A percentile compares a stretch with the other conserved stretches of the same genome.
Evolutionary conservation across 1,284 basidiomycete genomes (phyloP).

Genomic region (Amylostereum chailletii): DNA sequence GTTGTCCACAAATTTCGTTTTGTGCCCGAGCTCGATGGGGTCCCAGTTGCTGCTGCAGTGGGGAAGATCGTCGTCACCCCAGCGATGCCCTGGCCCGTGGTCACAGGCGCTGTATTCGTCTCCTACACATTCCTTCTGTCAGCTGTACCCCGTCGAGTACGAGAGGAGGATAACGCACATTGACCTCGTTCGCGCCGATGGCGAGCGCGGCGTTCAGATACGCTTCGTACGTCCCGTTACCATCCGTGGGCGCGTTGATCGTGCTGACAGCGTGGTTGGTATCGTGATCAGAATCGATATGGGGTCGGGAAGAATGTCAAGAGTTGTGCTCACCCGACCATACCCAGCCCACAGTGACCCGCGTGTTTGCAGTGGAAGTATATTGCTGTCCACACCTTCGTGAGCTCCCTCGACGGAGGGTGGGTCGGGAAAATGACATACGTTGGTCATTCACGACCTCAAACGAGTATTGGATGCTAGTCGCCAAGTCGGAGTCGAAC

Average conservation of each 20-base stretch:
- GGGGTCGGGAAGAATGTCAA: no score
- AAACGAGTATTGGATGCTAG: neutral
- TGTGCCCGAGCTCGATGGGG: no score
- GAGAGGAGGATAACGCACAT: neutral
- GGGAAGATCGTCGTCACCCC: neutral
- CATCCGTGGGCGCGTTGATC: neutral
- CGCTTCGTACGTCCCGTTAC: neutral
- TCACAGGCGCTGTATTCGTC: neutral
- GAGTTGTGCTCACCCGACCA: neutral
- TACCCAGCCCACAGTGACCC: neutral
- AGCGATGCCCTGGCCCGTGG: neutral
- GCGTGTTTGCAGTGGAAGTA: slow-evolving; percentile 2
- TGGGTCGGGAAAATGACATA: neutral
- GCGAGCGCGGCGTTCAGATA: neutral
- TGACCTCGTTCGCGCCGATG: neutral
- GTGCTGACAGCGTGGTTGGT: neutral
- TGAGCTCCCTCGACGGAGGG: neutral
- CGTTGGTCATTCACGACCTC: neutral
- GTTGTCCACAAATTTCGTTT: no score
- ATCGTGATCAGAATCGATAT: neutral
- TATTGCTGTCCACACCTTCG: neutral
- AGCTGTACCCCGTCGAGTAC: neutral
- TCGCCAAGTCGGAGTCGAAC: neutral
- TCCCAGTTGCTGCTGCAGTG: neutral
- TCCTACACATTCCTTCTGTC: neutral